Evolutionary conservation across 176 grass and related monocot genomes (phyloP).

Genomic region (Bonia amplexicaulis): DNA sequence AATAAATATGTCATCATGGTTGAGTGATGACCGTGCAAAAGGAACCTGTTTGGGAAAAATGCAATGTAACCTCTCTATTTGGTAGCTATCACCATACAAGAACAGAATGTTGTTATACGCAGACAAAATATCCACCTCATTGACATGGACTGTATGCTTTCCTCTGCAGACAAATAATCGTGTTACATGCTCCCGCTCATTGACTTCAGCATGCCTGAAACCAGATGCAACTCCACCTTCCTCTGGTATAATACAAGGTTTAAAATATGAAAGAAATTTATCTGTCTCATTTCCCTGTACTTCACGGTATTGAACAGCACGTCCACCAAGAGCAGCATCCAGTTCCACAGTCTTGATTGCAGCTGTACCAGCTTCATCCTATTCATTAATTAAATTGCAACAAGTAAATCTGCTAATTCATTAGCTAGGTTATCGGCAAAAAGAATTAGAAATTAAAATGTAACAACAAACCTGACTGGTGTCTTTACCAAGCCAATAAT

Average conservation of each 20-base stretch:
- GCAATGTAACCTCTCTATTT: constrained; percentile 6
- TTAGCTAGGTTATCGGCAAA: too few relatives aligned
- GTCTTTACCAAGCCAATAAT: too few relatives aligned
- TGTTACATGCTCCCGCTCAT: constrained; percentile 61
- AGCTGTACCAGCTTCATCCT: too few relatives aligned
- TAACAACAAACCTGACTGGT: too few relatives aligned
- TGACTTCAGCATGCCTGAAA: constrained; percentile 72
- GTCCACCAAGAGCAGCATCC: too few relatives aligned
- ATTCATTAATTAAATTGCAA: too few relatives aligned
- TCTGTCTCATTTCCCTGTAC: constrained; percentile 92
- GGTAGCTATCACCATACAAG: too few relatives aligned
- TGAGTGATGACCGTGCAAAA: constrained; percentile 92
- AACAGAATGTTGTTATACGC: not conserved
- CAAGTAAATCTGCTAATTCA: too few relatives aligned
- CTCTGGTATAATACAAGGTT: constrained; percentile 97
- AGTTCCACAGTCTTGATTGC: too few relatives aligned
- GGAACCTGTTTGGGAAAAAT: constrained; percentile 54
- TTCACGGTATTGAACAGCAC: constrained; percentile 96
- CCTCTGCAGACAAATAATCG: constrained; percentile 95
- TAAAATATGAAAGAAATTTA: constrained; percentile 99
- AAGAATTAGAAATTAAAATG: too few relatives aligned
- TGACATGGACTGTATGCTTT: constrained; percentile 97
- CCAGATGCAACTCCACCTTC: constrained; percentile 85
- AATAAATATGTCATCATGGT: constrained; percentile 99
- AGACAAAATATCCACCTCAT: constrained; percentile 57